Evolutionary conservation across 73 alveolate species (phyloP).

Genomic region (Tetrahymena elliotti): DNA sequence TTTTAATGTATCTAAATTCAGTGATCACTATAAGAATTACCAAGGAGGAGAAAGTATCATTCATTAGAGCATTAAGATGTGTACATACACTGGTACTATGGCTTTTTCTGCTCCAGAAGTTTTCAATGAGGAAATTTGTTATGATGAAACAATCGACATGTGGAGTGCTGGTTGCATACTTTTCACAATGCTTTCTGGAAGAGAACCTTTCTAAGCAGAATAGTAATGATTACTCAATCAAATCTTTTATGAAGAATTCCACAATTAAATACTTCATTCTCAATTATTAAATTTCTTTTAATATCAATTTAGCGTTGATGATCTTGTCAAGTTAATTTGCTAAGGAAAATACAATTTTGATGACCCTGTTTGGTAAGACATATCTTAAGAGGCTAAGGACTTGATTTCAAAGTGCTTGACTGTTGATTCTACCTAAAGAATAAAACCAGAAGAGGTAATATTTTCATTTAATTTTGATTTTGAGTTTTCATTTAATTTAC

Average conservation of each 20-base stretch:
- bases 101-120: conserved; percentile 41
- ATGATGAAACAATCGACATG: conserved; percentile 27
- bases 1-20: conserved; percentile 31
- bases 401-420: background rate
- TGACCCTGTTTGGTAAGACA: background rate
- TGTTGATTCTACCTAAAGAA: background rate
- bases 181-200: conserved; percentile 26
- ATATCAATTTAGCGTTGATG: background rate
- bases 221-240: conserved; percentile 1
- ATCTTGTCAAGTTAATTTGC: background rate
- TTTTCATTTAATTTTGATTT: background rate
- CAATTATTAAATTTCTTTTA: no score
- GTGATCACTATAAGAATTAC: conserved; percentile 26
- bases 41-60: conserved; percentile 6
- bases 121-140: conserved; percentile 18
- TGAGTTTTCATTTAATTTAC: no score
- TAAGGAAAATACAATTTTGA: background rate
- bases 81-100: conserved; percentile 34
- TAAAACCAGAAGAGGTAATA: background rate
- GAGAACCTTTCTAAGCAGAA: conserved; percentile 19
- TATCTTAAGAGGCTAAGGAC: background rate
- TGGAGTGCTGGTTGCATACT: conserved; percentile 40
- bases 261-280: no score
- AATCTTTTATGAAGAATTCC: no score
- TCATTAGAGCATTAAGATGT: conserved; percentile 15